A percentile compares a stretch with the other conserved stretches of the same genome.
Conservation (phyloP, 2,329 filamentous ascomycete genomes). For the Sclerotinia glacialis region DNA sequence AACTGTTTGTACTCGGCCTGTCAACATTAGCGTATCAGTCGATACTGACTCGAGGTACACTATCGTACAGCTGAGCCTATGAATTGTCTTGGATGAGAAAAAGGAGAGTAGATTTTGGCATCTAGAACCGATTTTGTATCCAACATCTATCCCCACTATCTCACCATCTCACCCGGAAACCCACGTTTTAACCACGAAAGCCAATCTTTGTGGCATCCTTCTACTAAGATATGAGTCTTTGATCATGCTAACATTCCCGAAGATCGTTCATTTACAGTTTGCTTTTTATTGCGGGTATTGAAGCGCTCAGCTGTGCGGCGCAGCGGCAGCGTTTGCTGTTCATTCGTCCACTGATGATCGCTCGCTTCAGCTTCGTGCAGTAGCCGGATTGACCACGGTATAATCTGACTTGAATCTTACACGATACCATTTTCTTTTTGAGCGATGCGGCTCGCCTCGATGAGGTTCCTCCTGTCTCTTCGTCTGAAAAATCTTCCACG, state of each 20-base stretch:
- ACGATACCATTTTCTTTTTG: background rate
- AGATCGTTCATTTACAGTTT: background rate
- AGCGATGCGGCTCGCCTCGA: background rate
- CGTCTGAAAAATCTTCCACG: background rate
- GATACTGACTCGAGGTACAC: background rate
- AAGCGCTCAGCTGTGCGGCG: background rate
- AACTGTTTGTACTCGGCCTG: background rate
- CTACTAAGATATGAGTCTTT: background rate
- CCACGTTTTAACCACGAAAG: constrained; percentile 7
- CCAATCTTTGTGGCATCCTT: background rate
- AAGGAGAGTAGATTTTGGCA: background rate
- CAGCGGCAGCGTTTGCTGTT: constrained; percentile 11
- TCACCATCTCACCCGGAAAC: background rate
- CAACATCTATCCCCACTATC: no score
- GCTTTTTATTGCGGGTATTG: background rate
- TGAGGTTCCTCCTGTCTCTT: background rate
- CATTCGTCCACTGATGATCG: constrained; percentile 3
- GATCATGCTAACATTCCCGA: background rate
- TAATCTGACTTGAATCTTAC: background rate
- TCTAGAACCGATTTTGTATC: background rate
- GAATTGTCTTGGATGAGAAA: background rate
- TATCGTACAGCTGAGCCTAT: background rate
- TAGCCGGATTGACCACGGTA: background rate
- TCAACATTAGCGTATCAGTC: background rate
- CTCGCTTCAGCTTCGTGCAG: constrained; percentile 5